Conservation (phyloP, 2,329 filamentous ascomycete species). For the Neofusicoccum sp. region DNA sequence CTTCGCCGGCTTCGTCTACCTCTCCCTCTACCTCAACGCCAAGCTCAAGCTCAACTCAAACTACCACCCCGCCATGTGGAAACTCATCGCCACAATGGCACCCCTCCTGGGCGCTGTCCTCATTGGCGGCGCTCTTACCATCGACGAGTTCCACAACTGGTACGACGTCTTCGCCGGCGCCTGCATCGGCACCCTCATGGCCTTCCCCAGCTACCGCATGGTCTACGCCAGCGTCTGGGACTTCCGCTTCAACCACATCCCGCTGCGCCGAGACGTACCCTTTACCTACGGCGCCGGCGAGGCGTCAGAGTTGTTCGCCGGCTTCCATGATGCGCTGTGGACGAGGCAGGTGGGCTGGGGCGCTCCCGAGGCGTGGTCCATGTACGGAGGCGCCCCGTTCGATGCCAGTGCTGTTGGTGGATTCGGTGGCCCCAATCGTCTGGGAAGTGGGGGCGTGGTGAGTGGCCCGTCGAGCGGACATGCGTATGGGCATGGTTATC, state of each 20-base stretch:
- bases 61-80: conserved; percentile 75
- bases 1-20: conserved; percentile 70
- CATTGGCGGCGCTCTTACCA: conserved; percentile 70
- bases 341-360: conserved; percentile 66
- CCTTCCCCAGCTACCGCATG: conserved; percentile 68
- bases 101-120: conserved; percentile 69
- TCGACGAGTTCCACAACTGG: conserved; percentile 72
- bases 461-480: no score
- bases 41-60: conserved; percentile 76
- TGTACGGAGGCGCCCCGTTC: conserved; percentile 46
- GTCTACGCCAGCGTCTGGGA: conserved; percentile 70
- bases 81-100: conserved; percentile 65
- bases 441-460: no score
- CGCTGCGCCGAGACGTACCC: conserved; percentile 60
- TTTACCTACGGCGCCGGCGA: conserved; percentile 54
- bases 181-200: conserved; percentile 66
- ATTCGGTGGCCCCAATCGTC: not conserved
- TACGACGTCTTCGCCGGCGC: conserved; percentile 72
- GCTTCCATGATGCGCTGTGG: conserved; percentile 58
- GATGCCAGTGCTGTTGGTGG: conserved; percentile 41
- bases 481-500: not conserved
- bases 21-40: conserved; percentile 75
- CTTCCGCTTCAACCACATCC: conserved; percentile 68
- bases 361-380: conserved; percentile 37
- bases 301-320: conserved; percentile 41